A percentile compares a stretch with the other conserved stretches of the same genome.
These are phyloP conservation scores for Emericellopsis terricola DNA, from an alignment of 495 filamentous ascomycete genomes.

Conservation along the genomic window DNA sequence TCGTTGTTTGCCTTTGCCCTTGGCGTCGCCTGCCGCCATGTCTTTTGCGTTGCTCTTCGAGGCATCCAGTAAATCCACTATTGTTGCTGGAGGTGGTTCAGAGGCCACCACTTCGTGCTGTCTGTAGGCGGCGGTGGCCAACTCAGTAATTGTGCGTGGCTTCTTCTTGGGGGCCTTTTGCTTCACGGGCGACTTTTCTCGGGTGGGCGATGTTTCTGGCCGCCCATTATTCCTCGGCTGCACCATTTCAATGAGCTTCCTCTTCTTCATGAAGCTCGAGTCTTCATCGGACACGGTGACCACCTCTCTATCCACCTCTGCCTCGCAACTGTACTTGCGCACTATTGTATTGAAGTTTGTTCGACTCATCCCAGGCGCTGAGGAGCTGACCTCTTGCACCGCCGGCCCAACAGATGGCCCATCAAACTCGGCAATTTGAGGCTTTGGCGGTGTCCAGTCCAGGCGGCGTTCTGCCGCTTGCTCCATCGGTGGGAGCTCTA, in stretches of 20 bases:
- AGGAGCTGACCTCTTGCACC: constrained; percentile 6
- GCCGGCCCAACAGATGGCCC: constrained; percentile 1
- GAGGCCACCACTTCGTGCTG: constrained; percentile 11
- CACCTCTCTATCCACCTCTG: neutral
- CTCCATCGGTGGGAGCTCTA: too few relatives aligned
- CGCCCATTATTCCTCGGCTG: constrained; percentile 8
- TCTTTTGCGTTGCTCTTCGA: constrained; percentile 4
- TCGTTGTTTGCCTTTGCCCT: constrained; percentile 12
- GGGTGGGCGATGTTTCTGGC: constrained; percentile 5
- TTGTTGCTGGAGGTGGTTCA: constrained; percentile 2
- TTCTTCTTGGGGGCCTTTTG: constrained; percentile 49
- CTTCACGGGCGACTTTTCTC: constrained; percentile 22
- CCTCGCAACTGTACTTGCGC: constrained; percentile 13
- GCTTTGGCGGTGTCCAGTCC: constrained; percentile 50
- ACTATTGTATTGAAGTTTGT: constrained; percentile 14
- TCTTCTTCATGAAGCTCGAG: constrained; percentile 20
- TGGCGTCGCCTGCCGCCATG: constrained; percentile 8
- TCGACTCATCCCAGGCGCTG: neutral
- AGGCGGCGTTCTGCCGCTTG: too few relatives aligned
- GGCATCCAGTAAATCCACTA: neutral
- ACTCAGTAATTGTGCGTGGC: constrained; percentile 65
- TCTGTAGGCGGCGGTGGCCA: constrained; percentile 63
- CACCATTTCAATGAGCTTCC: constrained; percentile 31
- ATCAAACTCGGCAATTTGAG: too few relatives aligned
- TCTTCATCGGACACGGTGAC: neutral